Conservation (phyloP, 1,284 basidiomycete genomes). For the Cutaneotrichosporon arboriforme region DNA sequence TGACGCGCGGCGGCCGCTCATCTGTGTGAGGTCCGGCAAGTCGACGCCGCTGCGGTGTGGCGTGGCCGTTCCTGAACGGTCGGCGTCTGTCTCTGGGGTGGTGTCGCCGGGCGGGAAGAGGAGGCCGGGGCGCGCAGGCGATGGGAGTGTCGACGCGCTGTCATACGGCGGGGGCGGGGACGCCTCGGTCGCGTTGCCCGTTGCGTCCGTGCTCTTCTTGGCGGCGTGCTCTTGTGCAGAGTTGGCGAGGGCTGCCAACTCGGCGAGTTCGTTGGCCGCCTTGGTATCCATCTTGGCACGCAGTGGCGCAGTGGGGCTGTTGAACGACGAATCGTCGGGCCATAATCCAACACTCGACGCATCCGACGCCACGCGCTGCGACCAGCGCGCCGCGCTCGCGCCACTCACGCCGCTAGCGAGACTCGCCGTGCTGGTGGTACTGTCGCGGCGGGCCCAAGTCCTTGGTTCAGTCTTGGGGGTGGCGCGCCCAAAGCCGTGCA, state of each 20-base stretch:
- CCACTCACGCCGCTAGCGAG: constrained; percentile 5
- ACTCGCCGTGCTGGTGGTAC: constrained; percentile 1
- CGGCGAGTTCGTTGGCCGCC: background rate
- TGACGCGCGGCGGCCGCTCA: constrained; percentile 11
- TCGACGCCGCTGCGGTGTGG: constrained; percentile 3
- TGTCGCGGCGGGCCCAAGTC: constrained; percentile 11
- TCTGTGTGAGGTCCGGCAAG: constrained; percentile 18
- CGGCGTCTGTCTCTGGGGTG: background rate
- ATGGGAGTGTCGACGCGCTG: background rate
- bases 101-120: constrained; percentile 5
- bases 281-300: constrained; percentile 2
- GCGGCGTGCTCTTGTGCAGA: background rate
- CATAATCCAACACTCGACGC: background rate
- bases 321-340: background rate
- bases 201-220: background rate
- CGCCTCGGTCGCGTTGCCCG: background rate
- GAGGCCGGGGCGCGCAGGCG: background rate
- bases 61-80: constrained; percentile 1
- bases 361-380: background rate
- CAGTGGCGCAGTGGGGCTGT: constrained; percentile 3
- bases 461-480: constrained; percentile 10
- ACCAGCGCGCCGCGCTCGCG: constrained; percentile 10
- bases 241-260: background rate
- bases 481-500: constrained; percentile 16
- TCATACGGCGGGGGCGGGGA: constrained; percentile 11